Conservation (phyloP, 2,329 filamentous ascomycete genomes). For the Trichoderma sp. region DNA sequence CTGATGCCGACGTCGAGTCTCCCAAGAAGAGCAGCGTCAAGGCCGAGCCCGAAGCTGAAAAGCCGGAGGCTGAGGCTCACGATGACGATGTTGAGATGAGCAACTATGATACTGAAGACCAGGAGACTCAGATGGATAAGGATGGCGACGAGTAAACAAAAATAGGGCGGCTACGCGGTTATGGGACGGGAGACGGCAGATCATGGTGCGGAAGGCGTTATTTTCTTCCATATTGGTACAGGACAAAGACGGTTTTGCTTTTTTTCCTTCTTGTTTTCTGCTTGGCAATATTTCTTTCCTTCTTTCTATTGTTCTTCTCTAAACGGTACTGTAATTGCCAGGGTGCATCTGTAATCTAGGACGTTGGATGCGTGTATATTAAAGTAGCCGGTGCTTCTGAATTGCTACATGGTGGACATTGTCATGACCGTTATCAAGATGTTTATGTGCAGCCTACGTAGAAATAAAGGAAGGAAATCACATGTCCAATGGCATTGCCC, state of each 20-base stretch:
- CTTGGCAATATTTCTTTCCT: neutral
- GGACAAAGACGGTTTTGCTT: neutral
- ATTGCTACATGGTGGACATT: neutral
- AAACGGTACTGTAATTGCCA: neutral
- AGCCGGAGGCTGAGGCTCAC: slow-evolving; percentile 38
- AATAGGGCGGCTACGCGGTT: slow-evolving; percentile 22
- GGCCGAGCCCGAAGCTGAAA: slow-evolving; percentile 31
- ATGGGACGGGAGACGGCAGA: neutral
- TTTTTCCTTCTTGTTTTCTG: neutral
- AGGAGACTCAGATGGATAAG: slow-evolving; percentile 39
- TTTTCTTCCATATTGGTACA: neutral
- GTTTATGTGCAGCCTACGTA: neutral
- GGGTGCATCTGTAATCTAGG: neutral
- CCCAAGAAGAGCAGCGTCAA: slow-evolving; percentile 26
- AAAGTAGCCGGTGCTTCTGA: neutral
- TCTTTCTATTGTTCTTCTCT: neutral
- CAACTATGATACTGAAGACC: slow-evolving; percentile 48
- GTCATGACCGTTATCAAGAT: neutral
- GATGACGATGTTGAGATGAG: slow-evolving; percentile 54
- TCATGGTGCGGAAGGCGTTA: slow-evolving; percentile 2
- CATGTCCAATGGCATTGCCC: neutral
- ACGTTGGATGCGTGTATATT: slow-evolving; percentile 11
- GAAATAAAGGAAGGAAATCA: neutral
- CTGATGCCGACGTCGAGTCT: neutral
- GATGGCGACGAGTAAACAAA: slow-evolving; percentile 35